Percentiles rank a stretch among this genome's conserved stretches.
These are phyloP conservation scores for Orbilia brochopaga DNA, from an alignment of 2,329 filamentous ascomycete species.

Conservation along the genomic window DNA sequence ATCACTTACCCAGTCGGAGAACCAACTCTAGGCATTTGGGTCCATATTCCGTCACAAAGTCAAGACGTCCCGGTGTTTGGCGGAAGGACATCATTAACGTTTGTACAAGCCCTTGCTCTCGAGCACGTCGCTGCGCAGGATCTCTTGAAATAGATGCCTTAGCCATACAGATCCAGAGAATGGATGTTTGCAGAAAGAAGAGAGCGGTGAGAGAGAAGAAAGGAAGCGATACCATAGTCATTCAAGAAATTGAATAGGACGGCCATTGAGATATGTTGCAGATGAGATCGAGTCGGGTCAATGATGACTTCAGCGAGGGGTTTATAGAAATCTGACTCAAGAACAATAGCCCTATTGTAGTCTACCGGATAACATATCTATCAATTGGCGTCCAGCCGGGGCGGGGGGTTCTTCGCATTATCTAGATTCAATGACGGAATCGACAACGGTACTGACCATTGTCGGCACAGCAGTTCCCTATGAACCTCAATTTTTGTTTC, in stretches of 20 bases:
- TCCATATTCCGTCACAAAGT: constrained; percentile 16
- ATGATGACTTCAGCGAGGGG: not conserved
- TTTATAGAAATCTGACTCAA: constrained; percentile 23
- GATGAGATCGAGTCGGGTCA: not conserved
- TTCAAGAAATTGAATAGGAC: constrained; percentile 47
- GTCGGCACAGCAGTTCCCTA: constrained; percentile 54
- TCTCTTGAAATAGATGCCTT: constrained; percentile 18
- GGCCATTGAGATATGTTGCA: constrained; percentile 15
- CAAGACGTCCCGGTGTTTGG: not conserved
- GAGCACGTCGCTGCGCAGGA: constrained; percentile 29
- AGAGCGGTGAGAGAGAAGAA: not conserved
- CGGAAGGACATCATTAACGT: constrained; percentile 3
- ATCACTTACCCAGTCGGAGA: constrained; percentile 16
- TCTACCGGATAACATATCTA: constrained; percentile 2
- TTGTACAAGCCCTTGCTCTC: constrained; percentile 11
- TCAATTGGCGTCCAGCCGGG: no score
- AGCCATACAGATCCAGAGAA: not conserved
- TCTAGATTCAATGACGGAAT: no score
- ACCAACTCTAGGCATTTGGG: constrained; percentile 31
- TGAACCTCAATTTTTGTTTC: constrained; percentile 52
- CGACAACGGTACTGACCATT: constrained; percentile 49
- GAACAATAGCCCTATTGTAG: constrained; percentile 25
- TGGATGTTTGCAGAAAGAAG: not conserved
- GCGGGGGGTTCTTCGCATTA: no score
- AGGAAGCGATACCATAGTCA: constrained; percentile 40